A percentile compares a stretch with the other conserved stretches of the same genome.
Conservation (phyloP, 2,329 filamentous ascomycete genomes). For the Fonsecaea pugnacius region DNA sequence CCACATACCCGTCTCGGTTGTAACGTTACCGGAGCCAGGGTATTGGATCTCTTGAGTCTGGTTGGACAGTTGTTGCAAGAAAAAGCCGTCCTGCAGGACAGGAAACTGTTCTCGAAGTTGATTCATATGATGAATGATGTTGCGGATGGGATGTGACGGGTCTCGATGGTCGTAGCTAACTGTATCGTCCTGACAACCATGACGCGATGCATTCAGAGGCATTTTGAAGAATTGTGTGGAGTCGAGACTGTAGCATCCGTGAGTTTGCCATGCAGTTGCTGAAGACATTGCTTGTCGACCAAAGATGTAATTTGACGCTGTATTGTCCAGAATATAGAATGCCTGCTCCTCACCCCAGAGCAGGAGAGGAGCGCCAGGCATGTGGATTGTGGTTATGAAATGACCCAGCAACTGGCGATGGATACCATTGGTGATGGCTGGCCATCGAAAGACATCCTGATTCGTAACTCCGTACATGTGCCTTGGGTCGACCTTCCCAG, state of each 20-base stretch:
- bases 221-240: slow-evolving; percentile 63
- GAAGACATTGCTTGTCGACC: slow-evolving; percentile 67
- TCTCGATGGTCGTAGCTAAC: slow-evolving; percentile 67
- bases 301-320: slow-evolving; percentile 67
- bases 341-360: slow-evolving; percentile 70
- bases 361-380: slow-evolving; percentile 65
- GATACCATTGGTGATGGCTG: slow-evolving; percentile 61
- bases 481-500: slow-evolving; percentile 65
- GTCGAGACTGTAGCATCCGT: slow-evolving; percentile 65
- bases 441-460: slow-evolving; percentile 70
- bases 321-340: slow-evolving; percentile 67
- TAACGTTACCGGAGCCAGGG: slow-evolving; percentile 57
- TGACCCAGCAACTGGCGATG: slow-evolving; percentile 62
- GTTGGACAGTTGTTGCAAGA: slow-evolving; percentile 61
- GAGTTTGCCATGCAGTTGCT: slow-evolving; percentile 65
- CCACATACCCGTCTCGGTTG: slow-evolving; percentile 65
- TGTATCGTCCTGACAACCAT: slow-evolving; percentile 53
- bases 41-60: slow-evolving; percentile 57
- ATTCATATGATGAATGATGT: slow-evolving; percentile 66
- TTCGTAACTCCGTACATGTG: slow-evolving; percentile 69
- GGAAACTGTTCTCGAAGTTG: slow-evolving; percentile 62
- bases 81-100: slow-evolving; percentile 64
- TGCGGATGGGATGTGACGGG: slow-evolving; percentile 64
- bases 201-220: slow-evolving; percentile 58
- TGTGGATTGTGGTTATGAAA: slow-evolving; percentile 63